phyloP scores from a whole-genome alignment of 1,284 basidiomycete species.

The Abortiporus biennis region DNA sequence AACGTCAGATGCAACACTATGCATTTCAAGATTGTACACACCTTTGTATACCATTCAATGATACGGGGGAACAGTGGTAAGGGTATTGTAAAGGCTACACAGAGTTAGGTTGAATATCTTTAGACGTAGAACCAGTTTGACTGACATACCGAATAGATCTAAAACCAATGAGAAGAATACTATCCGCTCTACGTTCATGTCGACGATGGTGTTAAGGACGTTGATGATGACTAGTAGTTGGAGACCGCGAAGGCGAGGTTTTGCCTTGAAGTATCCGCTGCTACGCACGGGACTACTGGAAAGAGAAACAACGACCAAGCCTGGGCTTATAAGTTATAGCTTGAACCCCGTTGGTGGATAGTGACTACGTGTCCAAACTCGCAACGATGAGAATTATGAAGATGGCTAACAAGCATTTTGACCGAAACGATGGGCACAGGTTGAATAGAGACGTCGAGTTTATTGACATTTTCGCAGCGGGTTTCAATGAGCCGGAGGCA shows the following conservation, averaged over 20 bases:
- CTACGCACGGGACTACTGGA: neutral
- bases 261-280: neutral
- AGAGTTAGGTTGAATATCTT: constrained; percentile 2
- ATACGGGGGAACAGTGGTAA: constrained; percentile 85
- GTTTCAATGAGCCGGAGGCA: no score
- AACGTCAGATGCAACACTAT: neutral
- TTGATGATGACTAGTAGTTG: neutral
- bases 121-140: neutral
- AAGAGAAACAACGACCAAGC: no score
- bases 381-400: neutral
- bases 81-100: constrained; percentile 86
- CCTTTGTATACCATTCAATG: constrained; percentile 84
- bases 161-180: constrained; percentile 81
- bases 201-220: neutral
- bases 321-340: no score
- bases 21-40: constrained; percentile 25
- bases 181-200: constrained; percentile 59
- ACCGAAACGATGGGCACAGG: no score
- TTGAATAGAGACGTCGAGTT: no score
- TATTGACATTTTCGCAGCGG: no score
- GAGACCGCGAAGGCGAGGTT: no score
- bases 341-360: no score
- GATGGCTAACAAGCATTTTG: no score
- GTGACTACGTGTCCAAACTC: neutral
- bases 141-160: constrained; percentile 67